Conservation (phyloP, 2,329 filamentous ascomycete species). For the Lecanoromycetidae sp. region DNA sequence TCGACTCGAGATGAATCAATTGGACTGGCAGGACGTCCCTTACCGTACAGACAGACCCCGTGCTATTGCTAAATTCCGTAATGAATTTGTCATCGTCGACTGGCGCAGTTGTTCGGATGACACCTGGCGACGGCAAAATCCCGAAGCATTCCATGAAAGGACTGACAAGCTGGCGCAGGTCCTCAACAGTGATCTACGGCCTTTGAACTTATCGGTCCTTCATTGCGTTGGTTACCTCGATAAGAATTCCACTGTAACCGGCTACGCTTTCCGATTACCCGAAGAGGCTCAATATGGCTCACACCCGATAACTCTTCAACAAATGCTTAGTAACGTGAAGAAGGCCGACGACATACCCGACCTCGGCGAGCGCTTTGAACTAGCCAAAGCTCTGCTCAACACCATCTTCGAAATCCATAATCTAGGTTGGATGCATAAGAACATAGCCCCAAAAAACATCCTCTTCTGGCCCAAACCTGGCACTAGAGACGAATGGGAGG, state of each 20-base stretch:
- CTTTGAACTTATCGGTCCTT: constrained; percentile 11
- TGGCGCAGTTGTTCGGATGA: constrained; percentile 16
- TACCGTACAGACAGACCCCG: constrained; percentile 12
- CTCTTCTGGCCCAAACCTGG: constrained; percentile 15
- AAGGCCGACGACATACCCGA: constrained; percentile 12
- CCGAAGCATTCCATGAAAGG: constrained; percentile 12
- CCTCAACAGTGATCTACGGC: constrained; percentile 15
- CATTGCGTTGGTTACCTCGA: constrained; percentile 17
- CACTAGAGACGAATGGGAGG: constrained; percentile 3
- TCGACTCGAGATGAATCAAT: constrained; percentile 12
- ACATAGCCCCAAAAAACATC: constrained; percentile 17
- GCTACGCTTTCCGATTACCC: constrained; percentile 15
- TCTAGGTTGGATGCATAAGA: constrained; percentile 19
- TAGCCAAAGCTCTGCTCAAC: constrained; percentile 15
- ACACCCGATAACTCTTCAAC: constrained; percentile 12
- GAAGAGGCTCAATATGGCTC: constrained; percentile 3
- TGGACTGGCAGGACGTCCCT: constrained; percentile 13
- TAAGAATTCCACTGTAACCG: constrained; percentile 11
- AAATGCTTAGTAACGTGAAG: constrained; percentile 10
- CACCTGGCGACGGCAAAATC: constrained; percentile 12
- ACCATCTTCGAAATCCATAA: constrained; percentile 18
- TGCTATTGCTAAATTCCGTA: constrained; percentile 11
- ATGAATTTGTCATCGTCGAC: constrained; percentile 15
- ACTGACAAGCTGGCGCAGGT: constrained; percentile 13
- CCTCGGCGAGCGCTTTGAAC: constrained; percentile 16